Percentiles rank a stretch among this genome's conserved stretches.
These are phyloP conservation scores for Royoungia palumana DNA, from an alignment of 768 basidiomycete species.

Conservation along the genomic window DNA sequence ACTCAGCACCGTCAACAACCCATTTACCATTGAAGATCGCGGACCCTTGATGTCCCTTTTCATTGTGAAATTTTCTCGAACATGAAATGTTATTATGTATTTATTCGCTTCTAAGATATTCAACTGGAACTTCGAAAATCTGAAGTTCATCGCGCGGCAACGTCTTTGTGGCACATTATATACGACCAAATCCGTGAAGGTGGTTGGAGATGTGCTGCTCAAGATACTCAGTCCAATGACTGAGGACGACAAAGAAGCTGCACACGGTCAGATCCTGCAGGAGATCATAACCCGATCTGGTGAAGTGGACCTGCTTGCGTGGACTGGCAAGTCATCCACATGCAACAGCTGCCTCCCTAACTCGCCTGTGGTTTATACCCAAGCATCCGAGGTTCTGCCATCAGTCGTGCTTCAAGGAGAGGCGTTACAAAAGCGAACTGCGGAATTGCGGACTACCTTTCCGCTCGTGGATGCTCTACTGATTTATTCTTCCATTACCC, in stretches of 20 bases:
- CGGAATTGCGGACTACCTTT: no score
- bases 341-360: constrained; percentile 5
- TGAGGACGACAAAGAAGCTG: background rate
- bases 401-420: no score
- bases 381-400: no score
- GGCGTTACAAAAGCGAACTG: no score
- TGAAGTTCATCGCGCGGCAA: background rate
- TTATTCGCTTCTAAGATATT: background rate
- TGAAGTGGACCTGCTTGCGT: background rate
- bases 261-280: background rate
- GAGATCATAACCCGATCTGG: background rate
- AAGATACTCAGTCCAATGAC: background rate
- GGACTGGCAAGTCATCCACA: background rate
- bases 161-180: background rate
- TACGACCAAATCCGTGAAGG: background rate
- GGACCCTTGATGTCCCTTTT: no score
- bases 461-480: no score
- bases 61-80: no score
- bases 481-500: no score
- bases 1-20: no score
- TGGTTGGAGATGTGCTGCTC: background rate
- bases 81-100: background rate
- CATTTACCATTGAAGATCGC: no score
- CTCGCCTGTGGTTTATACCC: background rate
- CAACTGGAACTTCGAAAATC: background rate